A percentile compares a stretch with the other conserved stretches of the same genome.
These are phyloP conservation scores for Kuraishia ogatae DNA, from an alignment of 805 yeast species.

Conservation along the genomic window DNA sequence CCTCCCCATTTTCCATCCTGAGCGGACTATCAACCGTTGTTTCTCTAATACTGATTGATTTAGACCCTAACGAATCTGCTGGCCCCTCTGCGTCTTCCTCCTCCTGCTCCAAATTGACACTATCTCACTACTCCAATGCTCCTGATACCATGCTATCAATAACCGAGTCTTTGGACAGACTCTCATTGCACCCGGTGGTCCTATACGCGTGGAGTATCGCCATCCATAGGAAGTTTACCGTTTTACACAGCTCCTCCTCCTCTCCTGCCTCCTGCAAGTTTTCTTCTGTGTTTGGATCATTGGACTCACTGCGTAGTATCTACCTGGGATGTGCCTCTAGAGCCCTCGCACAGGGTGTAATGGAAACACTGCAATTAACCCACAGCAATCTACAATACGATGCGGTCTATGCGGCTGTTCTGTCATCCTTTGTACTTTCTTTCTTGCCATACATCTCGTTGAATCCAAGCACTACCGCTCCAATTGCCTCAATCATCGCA, in stretches of 20 bases:
- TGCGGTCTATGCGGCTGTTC: slow-evolving; percentile 37
- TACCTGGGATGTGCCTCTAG: slow-evolving; percentile 28
- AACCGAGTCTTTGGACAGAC: slow-evolving; percentile 27
- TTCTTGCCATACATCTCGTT: slow-evolving; percentile 41
- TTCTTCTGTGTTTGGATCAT: slow-evolving; percentile 8
- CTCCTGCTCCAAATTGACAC: too few species aligned
- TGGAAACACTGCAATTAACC: slow-evolving; percentile 31
- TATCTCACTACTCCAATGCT: slow-evolving; percentile 34
- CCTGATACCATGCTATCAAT: slow-evolving; percentile 27
- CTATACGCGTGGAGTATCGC: slow-evolving; percentile 63
- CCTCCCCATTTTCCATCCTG: not conserved
- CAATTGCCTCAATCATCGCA: slow-evolving; percentile 31
- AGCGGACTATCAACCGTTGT: slow-evolving; percentile 35
- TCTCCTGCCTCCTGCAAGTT: slow-evolving; percentile 12
- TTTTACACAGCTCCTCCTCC: slow-evolving; percentile 30
- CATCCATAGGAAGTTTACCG: slow-evolving; percentile 39
- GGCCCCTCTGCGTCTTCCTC: slow-evolving; percentile 25
- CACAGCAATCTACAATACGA: slow-evolving; percentile 39
- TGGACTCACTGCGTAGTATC: slow-evolving; percentile 5
- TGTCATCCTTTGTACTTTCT: slow-evolving; percentile 34
- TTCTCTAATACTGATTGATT: slow-evolving; percentile 46
- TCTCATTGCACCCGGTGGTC: slow-evolving; percentile 37
- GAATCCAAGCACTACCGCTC: slow-evolving; percentile 32
- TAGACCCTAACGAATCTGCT: slow-evolving; percentile 39
- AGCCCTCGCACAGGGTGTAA: slow-evolving; percentile 34